Percentiles rank a stretch among this genome's conserved stretches.
These are phyloP conservation scores for Termitomyces sp. DNA, from an alignment of 768 basidiomycete species.

Conservation along the genomic window DNA sequence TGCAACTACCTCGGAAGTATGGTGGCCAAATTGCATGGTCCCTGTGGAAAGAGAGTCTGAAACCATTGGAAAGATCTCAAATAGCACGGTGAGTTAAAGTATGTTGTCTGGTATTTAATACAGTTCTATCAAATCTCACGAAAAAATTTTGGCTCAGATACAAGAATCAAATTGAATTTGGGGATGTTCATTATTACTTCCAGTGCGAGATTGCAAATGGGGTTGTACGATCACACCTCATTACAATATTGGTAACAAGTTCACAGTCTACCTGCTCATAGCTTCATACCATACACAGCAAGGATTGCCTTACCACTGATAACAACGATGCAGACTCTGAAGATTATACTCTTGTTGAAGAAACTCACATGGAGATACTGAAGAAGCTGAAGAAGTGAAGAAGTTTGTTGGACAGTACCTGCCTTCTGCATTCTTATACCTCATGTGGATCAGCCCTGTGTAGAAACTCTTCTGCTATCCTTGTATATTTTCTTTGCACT, in stretches of 20 bases:
- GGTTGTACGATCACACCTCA: background rate
- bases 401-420: background rate
- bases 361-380: background rate
- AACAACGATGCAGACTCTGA: background rate
- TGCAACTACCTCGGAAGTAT: constrained; percentile 11
- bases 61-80: background rate
- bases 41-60: constrained; percentile 7
- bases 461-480: no score
- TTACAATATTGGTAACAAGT: background rate
- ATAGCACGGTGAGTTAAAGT: constrained; percentile 1
- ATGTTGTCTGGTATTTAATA: background rate
- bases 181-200: constrained; percentile 11
- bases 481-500: no score
- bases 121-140: background rate
- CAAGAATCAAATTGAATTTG: constrained; percentile 9
- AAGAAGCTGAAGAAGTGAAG: background rate
- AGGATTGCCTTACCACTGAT: background rate
- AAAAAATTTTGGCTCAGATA: background rate
- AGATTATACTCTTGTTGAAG: background rate
- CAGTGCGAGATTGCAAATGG: background rate
- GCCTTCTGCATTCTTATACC: background rate
- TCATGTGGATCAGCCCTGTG: no score
- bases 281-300: background rate
- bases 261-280: no score
- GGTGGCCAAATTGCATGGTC: constrained; percentile 19